These are phyloP conservation scores for Mycena vulgaris DNA, from an alignment of 768 basidiomycete genomes.

Conservation along the genomic window DNA sequence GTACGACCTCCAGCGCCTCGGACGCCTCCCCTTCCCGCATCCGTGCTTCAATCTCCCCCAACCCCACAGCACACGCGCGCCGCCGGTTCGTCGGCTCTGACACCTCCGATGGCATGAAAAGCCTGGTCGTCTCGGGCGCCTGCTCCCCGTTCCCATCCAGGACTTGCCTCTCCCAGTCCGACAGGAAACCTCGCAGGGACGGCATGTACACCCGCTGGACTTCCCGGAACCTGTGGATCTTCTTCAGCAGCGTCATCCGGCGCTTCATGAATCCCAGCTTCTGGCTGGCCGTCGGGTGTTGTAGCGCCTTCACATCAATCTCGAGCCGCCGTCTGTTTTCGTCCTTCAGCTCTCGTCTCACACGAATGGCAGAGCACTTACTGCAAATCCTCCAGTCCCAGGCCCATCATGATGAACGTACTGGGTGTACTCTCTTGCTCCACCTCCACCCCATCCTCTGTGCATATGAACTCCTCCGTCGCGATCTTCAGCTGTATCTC, in stretches of 20 bases:
- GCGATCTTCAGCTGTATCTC: conserved; percentile 21
- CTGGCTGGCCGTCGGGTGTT: neutral
- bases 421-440: conserved; percentile 13
- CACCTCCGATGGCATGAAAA: conserved; percentile 7
- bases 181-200: neutral
- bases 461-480: conserved; percentile 4
- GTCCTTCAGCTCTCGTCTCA: neutral
- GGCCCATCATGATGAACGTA: conserved; percentile 2
- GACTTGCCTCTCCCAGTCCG: neutral
- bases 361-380: neutral
- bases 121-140: neutral
- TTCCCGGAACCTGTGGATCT: neutral
- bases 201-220: neutral
- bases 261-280: conserved; percentile 2
- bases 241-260: neutral
- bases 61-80: neutral
- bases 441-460: conserved; percentile 13
- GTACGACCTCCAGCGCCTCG: conserved; percentile 3
- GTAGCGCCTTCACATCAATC: neutral
- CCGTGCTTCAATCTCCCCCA: neutral
- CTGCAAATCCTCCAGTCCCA: neutral
- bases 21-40: conserved; percentile 8
- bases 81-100: neutral
- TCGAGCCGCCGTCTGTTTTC: neutral
- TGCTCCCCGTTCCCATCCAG: conserved; percentile 9